Conservation (phyloP, 2,329 filamentous ascomycete genomes). For the Plectosphaerella sp. region DNA sequence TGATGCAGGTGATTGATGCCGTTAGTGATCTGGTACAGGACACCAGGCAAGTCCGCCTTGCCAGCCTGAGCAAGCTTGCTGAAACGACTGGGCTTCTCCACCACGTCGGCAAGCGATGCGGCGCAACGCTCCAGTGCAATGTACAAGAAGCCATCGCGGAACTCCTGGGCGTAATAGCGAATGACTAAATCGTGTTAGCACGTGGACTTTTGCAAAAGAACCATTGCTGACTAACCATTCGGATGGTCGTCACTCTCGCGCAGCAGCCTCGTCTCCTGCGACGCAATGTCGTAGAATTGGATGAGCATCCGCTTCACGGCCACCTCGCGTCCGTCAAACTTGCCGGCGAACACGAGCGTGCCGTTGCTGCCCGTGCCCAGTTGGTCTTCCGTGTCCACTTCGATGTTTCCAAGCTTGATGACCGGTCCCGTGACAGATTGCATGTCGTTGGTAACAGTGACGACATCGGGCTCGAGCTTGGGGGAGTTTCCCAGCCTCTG, state of each 20-base stretch:
- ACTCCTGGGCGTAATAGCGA: slow-evolving; percentile 89
- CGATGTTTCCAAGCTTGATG: slow-evolving; percentile 58
- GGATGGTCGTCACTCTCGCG: slow-evolving; percentile 93
- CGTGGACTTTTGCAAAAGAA: not conserved
- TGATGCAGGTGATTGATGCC: slow-evolving; percentile 87
- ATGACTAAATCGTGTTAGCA: slow-evolving; percentile 59
- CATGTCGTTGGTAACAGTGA: slow-evolving; percentile 52
- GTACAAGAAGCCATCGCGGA: slow-evolving; percentile 86
- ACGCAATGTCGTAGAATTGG: slow-evolving; percentile 92
- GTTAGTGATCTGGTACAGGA: slow-evolving; percentile 84
- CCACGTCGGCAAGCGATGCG: slow-evolving; percentile 86
- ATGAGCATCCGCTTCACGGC: slow-evolving; percentile 96
- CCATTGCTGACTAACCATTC: slow-evolving; percentile 53
- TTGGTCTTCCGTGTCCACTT: slow-evolving; percentile 59
- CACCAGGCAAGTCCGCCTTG: slow-evolving; percentile 70
- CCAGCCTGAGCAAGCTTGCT: slow-evolving; percentile 67
- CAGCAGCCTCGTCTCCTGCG: slow-evolving; percentile 85
- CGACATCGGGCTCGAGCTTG: slow-evolving; percentile 57
- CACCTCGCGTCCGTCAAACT: slow-evolving; percentile 87
- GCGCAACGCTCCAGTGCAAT: slow-evolving; percentile 94
- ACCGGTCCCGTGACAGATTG: slow-evolving; percentile 55
- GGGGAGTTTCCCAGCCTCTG: slow-evolving; percentile 51
- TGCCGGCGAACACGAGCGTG: slow-evolving; percentile 94
- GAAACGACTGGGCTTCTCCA: slow-evolving; percentile 69
- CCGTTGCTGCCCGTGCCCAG: slow-evolving; percentile 85